Conservation (phyloP, 257 asterid species). For the Gynochthodes officinalis region DNA sequence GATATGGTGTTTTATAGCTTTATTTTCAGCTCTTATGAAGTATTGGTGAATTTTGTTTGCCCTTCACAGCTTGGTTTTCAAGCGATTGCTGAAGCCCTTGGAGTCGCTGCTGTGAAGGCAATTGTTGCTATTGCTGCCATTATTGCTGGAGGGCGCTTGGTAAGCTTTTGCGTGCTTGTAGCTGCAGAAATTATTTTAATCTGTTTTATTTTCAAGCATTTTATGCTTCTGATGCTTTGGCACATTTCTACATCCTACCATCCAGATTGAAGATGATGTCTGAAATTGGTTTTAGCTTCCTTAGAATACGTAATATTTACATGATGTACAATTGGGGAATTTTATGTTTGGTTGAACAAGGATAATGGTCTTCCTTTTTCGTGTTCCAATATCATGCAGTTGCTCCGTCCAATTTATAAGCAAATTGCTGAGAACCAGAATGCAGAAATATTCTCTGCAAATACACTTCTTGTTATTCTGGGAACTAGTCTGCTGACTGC, state of each 20-base stretch:
- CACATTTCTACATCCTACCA: background rate
- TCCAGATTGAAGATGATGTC: background rate
- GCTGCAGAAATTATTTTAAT: background rate
- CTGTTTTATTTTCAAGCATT: background rate
- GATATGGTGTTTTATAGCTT: background rate
- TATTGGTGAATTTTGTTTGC: background rate
- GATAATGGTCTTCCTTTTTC: background rate
- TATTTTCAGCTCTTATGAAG: slow-evolving; percentile 4
- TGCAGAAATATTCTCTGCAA: slow-evolving; percentile 98
- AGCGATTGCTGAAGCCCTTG: slow-evolving; percentile 99
- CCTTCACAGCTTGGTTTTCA: slow-evolving; percentile 78
- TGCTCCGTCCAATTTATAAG: slow-evolving; percentile 95
- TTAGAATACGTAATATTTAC: background rate
- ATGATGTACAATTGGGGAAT: background rate
- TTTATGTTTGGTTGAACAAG: background rate
- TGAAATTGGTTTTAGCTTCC: background rate
- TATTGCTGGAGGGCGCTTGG: slow-evolving; percentile 98
- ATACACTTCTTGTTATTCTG: slow-evolving; percentile 94
- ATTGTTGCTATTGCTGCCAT: slow-evolving; percentile 95
- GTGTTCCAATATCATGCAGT: slow-evolving; percentile 40
- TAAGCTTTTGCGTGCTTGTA: slow-evolving; percentile 18
- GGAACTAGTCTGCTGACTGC: slow-evolving; percentile 99
- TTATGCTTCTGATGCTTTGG: slow-evolving; percentile 9
- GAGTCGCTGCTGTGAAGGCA: slow-evolving; percentile 98
- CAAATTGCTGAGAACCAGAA: slow-evolving; percentile 97